phyloP scores from a whole-genome alignment of 2,329 filamentous ascomycete genomes.

The Epichloe hybrida region DNA sequence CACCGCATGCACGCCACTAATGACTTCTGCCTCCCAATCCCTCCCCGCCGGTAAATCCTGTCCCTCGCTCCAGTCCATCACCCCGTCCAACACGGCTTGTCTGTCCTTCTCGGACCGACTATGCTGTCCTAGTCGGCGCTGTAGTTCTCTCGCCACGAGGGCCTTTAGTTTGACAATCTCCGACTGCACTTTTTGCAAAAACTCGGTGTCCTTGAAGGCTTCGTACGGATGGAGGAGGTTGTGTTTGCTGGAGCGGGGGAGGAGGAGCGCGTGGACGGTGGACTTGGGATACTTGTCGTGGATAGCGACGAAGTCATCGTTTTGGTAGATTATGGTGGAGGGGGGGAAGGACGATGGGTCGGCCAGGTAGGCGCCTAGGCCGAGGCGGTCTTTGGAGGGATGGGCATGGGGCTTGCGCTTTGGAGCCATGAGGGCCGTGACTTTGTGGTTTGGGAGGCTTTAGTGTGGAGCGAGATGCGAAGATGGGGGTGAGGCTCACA shows the following conservation, averaged over 20 bases:
- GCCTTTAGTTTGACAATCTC: conserved; percentile 48
- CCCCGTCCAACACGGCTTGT: conserved; percentile 51
- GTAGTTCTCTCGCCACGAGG: conserved; percentile 63
- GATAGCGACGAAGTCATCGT: conserved; percentile 59
- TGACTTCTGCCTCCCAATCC: conserved; percentile 65
- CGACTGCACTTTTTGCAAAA: conserved; percentile 48
- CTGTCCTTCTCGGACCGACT: conserved; percentile 52
- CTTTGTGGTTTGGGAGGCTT: conserved; percentile 14
- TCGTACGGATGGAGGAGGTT: conserved; percentile 60
- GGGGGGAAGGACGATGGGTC: conserved; percentile 48
- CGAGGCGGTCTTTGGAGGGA: conserved; percentile 40
- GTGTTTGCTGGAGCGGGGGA: conserved; percentile 55
- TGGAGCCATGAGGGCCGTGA: conserved; percentile 24
- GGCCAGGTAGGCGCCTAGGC: conserved; percentile 52
- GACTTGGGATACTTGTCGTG: conserved; percentile 79
- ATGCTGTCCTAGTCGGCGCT: conserved; percentile 48
- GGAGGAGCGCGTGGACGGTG: conserved; percentile 72
- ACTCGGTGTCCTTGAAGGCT: conserved; percentile 56
- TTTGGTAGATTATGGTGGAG: conserved; percentile 50
- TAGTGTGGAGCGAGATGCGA: too few relatives aligned
- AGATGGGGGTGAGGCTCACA: conserved; percentile 18
- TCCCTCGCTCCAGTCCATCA: conserved; percentile 18
- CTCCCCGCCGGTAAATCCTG: conserved; percentile 48
- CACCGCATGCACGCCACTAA: conserved; percentile 68
- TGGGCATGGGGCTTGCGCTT: conserved; percentile 18